These are phyloP conservation scores for Neofusicoccum kwambonambiense DNA, from an alignment of 2,329 filamentous ascomycete genomes.

Conservation along the genomic window DNA sequence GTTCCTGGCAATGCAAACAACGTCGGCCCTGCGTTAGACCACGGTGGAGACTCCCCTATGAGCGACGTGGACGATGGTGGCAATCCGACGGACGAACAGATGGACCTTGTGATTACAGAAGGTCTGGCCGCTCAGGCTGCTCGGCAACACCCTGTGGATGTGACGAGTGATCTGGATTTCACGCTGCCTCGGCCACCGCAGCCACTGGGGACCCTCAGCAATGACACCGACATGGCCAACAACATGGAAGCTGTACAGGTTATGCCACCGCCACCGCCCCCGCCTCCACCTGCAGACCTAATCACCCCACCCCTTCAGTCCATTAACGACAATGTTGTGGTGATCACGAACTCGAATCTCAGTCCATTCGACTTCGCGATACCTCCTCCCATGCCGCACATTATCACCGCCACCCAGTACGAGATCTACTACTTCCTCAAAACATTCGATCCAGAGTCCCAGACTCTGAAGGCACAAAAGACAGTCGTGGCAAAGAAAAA, in stretches of 20 bases:
- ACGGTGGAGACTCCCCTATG: slow-evolving; percentile 38
- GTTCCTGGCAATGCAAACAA: not conserved
- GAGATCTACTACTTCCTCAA: slow-evolving; percentile 44
- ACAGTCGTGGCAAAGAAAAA: slow-evolving; percentile 32
- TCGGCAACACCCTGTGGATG: not conserved
- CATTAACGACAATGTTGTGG: not conserved
- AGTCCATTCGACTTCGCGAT: slow-evolving; percentile 26
- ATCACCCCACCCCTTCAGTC: slow-evolving; percentile 4
- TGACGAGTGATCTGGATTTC: not conserved
- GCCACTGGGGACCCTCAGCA: not conserved
- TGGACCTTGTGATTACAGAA: slow-evolving; percentile 9
- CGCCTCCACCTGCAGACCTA: slow-evolving; percentile 27
- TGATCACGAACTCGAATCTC: not conserved
- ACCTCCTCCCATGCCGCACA: slow-evolving; percentile 26
- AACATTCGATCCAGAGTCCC: slow-evolving; percentile 37
- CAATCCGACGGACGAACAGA: slow-evolving; percentile 1
- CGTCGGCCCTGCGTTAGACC: not conserved
- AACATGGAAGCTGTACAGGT: not conserved
- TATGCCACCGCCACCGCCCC: slow-evolving; percentile 23
- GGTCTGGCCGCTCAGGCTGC: slow-evolving; percentile 14
- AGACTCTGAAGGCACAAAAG: slow-evolving; percentile 33
- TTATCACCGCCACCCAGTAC: slow-evolving; percentile 25
- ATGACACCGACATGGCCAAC: slow-evolving; percentile 11
- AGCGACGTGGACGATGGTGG: slow-evolving; percentile 35
- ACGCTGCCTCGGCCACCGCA: not conserved